phyloP scores from a whole-genome alignment of 2,329 filamentous ascomycete genomes.

The Curvularia eragrostidis region DNA sequence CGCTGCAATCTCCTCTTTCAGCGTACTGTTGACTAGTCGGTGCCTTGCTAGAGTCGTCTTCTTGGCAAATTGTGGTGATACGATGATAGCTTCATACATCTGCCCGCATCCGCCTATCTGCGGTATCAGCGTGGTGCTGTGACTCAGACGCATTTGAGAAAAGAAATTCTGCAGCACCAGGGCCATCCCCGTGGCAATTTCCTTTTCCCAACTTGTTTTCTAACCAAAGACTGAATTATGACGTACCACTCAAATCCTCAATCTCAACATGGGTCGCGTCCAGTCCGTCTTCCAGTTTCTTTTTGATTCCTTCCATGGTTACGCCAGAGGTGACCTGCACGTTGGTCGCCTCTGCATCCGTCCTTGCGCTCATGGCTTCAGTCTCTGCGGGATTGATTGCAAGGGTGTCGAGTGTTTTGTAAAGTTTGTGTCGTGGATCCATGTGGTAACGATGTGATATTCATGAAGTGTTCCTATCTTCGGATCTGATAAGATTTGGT shows the following conservation, averaged over 20 bases:
- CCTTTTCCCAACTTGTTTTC: background rate
- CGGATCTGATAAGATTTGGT: slow-evolving; percentile 46
- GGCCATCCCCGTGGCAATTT: too few relatives aligned
- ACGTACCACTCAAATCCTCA: slow-evolving; percentile 86
- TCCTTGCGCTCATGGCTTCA: slow-evolving; percentile 52
- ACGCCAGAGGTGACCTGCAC: slow-evolving; percentile 65
- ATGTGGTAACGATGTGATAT: slow-evolving; percentile 30
- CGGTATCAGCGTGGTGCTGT: slow-evolving; percentile 23
- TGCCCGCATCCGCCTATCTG: slow-evolving; percentile 70
- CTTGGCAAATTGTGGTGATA: slow-evolving; percentile 60
- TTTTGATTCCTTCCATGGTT: slow-evolving; percentile 73
- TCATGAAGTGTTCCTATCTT: slow-evolving; percentile 30
- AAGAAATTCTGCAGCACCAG: background rate
- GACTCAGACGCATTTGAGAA: background rate
- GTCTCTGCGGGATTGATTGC: slow-evolving; percentile 26
- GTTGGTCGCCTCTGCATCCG: slow-evolving; percentile 56
- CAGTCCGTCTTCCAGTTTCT: slow-evolving; percentile 72
- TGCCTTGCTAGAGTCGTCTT: slow-evolving; percentile 80
- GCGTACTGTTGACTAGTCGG: slow-evolving; percentile 79
- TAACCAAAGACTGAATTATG: background rate
- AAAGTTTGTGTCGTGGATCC: slow-evolving; percentile 46
- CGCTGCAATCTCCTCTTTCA: slow-evolving; percentile 85
- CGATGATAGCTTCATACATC: slow-evolving; percentile 73
- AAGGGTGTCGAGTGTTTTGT: slow-evolving; percentile 41
- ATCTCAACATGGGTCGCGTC: slow-evolving; percentile 83